A percentile compares a stretch with the other conserved stretches of the same genome.
Conservation (phyloP, 129 eudicot genomes). For the Flaveria sonorensis region DNA sequence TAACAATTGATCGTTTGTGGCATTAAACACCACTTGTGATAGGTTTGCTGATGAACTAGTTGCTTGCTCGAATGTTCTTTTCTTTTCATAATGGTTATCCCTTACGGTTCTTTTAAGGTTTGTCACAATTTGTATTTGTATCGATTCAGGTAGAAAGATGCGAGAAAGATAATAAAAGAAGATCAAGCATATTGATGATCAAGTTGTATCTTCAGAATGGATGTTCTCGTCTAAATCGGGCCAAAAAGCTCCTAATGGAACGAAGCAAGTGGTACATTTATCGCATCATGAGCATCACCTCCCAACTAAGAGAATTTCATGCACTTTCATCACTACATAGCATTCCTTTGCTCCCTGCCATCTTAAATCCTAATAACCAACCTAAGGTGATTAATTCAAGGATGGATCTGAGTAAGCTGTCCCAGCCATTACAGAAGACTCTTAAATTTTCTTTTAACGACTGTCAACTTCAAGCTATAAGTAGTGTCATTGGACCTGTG, state of each 20-base stretch:
- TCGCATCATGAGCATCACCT: conserved; percentile 80
- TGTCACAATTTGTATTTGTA: conserved; percentile 2
- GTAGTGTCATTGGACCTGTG: conserved; percentile 48
- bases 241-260: conserved; percentile 75
- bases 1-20: conserved; percentile 2
- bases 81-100: not conserved
- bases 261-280: conserved; percentile 93
- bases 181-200: conserved; percentile 60
- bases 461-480: conserved; percentile 88
- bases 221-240: conserved; percentile 75
- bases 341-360: conserved; percentile 78
- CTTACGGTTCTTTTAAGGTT: not conserved
- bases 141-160: conserved; percentile 78
- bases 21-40: not conserved
- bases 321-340: conserved; percentile 78
- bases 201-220: conserved; percentile 84
- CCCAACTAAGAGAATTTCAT: conserved; percentile 95
- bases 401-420: conserved; percentile 52
- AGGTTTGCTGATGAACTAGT: conserved; percentile 1
- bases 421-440: conserved; percentile 67
- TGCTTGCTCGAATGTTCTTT: not conserved
- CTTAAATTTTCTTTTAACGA: conserved; percentile 68
- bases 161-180: conserved; percentile 74
- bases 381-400: conserved; percentile 28
- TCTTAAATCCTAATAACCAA: conserved; percentile 63